A percentile compares a stretch with the other conserved stretches of the same genome.
Conservation (phyloP, 139 green algal species). For the Chlamydomonas applanata region DNA sequence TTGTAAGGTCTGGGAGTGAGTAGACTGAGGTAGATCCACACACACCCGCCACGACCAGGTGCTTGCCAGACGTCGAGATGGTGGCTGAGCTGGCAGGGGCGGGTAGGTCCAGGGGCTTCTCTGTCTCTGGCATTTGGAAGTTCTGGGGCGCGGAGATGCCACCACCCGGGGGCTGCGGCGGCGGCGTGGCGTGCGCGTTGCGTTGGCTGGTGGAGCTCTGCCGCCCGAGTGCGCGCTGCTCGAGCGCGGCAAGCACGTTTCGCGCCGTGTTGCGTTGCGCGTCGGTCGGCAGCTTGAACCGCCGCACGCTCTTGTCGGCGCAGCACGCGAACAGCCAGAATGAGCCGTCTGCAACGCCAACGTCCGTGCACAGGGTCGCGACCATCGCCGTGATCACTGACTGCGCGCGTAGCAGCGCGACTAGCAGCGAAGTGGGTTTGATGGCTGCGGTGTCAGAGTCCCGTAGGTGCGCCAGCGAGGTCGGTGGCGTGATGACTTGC, state of each 20-base stretch:
- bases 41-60: background rate
- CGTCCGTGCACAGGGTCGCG: background rate
- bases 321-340: constrained; percentile 16
- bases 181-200: background rate
- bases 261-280: background rate
- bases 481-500: constrained; percentile 17
- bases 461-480: background rate
- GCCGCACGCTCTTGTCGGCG: constrained; percentile 3
- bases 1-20: background rate
- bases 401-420: constrained; percentile 10
- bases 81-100: background rate
- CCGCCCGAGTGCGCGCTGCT: no score
- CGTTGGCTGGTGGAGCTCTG: background rate
- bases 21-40: background rate
- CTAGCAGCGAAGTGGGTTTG: constrained; percentile 7
- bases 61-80: background rate
- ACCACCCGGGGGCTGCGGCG: background rate
- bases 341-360: background rate
- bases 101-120: background rate
- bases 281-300: background rate
- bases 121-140: constrained; percentile 3
- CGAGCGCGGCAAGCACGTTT: no score
- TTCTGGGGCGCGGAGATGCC: constrained; percentile 6
- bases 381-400: background rate
- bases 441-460: constrained; percentile 16